Evolutionary conservation across 208 protist species (phyloP).

Genomic region (Acanthamoeba rhysodes): DNA sequence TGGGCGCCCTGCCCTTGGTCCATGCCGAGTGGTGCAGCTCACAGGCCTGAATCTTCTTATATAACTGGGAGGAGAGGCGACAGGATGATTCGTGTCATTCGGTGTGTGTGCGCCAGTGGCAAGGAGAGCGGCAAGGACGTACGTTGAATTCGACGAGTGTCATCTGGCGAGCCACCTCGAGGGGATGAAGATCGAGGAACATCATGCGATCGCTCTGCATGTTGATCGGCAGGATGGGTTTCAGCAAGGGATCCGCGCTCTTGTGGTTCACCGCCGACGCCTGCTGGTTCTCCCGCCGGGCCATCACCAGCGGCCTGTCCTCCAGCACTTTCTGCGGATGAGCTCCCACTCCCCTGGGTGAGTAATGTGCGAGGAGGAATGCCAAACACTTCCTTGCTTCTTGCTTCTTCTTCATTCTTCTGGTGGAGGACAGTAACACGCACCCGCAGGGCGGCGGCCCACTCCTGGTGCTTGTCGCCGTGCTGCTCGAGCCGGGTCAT

Average conservation of each 20-base stretch:
- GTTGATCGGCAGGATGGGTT: conserved; percentile 63
- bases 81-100: too few relatives aligned
- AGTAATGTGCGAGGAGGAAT: neutral
- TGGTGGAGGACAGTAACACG: neutral
- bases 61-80: neutral
- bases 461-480: conserved; percentile 40
- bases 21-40: conserved; percentile 49
- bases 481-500: neutral
- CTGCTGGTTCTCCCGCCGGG: neutral
- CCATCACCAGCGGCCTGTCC: neutral
- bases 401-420: neutral
- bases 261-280: neutral
- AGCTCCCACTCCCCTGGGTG: too few relatives aligned
- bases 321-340: neutral
- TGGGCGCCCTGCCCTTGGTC: conserved; percentile 51
- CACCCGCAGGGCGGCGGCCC: neutral
- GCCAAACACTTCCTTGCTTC: too few relatives aligned
- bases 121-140: neutral
- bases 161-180: conserved; percentile 70
- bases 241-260: neutral
- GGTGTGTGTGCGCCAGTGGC: neutral
- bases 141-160: conserved; percentile 48
- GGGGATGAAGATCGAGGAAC: conserved; percentile 49
- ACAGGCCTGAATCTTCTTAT: conserved; percentile 3
- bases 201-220: conserved; percentile 8